These are phyloP conservation scores for Suaeda aralocaspica DNA, from an alignment of 148 eudicot species.

Conservation along the genomic window DNA sequence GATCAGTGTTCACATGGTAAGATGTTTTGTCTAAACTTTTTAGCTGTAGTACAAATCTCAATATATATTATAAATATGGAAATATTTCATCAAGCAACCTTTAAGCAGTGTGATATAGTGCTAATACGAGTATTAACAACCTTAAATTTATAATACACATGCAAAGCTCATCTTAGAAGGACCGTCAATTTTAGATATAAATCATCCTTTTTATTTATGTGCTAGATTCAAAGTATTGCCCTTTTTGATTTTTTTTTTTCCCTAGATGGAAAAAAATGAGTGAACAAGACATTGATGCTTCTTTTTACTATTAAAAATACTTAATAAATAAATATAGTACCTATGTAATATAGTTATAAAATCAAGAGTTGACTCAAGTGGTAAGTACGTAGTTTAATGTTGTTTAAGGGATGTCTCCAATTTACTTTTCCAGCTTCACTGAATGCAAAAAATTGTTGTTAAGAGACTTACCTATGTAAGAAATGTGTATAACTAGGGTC, in stretches of 20 bases:
- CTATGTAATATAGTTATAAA: no score
- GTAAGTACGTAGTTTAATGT: no score
- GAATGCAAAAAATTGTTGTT: no score
- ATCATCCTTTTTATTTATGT: neutral
- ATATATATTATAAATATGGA: neutral
- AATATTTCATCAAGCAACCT: neutral
- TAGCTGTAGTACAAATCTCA: neutral
- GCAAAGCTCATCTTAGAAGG: constrained; percentile 5
- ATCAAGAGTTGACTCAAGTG: no score
- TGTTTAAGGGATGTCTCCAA: no score
- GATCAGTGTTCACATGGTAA: constrained; percentile 5
- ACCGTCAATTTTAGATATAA: constrained; percentile 6
- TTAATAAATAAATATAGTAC: no score
- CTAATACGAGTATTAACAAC: neutral
- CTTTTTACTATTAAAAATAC: no score
- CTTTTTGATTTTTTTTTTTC: neutral
- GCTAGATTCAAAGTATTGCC: neutral
- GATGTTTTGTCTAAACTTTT: neutral
- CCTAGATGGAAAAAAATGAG: neutral
- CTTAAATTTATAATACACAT: neutral
- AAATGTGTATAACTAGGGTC: no score
- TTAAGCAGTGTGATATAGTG: neutral
- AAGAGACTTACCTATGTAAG: no score
- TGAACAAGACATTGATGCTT: neutral
- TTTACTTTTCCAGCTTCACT: no score